A percentile compares a stretch with the other conserved stretches of the same genome.
phyloP scores from a whole-genome alignment of 2,329 filamentous ascomycete genomes.

The Capronia epimyces region DNA sequence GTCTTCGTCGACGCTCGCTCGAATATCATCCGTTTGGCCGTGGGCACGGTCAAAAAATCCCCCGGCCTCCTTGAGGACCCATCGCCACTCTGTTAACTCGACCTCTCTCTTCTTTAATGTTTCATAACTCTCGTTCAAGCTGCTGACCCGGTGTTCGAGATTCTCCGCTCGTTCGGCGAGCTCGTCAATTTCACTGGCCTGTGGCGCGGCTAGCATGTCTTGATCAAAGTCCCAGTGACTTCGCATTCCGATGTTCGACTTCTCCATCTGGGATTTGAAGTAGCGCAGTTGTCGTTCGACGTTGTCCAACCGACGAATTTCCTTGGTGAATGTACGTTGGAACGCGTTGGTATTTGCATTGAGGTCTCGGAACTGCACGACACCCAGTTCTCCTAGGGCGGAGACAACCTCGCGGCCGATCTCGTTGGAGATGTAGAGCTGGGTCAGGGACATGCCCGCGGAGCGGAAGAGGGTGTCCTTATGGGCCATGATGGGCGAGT shows the following conservation, averaged over 20 bases:
- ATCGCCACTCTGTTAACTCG: conserved; percentile 95
- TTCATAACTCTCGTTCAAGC: conserved; percentile 96
- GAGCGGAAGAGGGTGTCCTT: conserved; percentile 98
- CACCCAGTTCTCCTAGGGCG: conserved; percentile 87
- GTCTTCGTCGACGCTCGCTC: conserved; percentile 81
- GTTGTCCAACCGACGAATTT: conserved; percentile 95
- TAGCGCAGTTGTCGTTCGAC: conserved; percentile 95
- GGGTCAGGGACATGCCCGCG: conserved; percentile 99
- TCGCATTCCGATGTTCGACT: conserved; percentile 75
- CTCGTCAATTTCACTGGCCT: conserved; percentile 93
- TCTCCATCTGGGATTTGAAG: conserved; percentile 94
- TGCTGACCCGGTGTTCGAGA: conserved; percentile 83
- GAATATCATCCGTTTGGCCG: conserved; percentile 93
- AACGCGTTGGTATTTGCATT: conserved; percentile 91
- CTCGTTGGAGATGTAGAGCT: conserved; percentile 98
- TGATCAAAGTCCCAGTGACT: conserved; percentile 80
- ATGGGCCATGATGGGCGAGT: conserved; percentile 48
- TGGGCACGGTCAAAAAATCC: conserved; percentile 93
- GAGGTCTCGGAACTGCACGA: conserved; percentile 97
- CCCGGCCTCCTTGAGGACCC: conserved; percentile 92
- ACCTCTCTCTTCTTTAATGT: conserved; percentile 96
- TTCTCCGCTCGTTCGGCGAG: conserved; percentile 86
- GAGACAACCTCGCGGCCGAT: conserved; percentile 97
- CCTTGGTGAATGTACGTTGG: conserved; percentile 93
- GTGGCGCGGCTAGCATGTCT: conserved; percentile 77